Percentiles rank a stretch among this genome's conserved stretches.
Conservation (phyloP, 176 grass and related monocot genomes). For the Carex littledalei region DNA sequence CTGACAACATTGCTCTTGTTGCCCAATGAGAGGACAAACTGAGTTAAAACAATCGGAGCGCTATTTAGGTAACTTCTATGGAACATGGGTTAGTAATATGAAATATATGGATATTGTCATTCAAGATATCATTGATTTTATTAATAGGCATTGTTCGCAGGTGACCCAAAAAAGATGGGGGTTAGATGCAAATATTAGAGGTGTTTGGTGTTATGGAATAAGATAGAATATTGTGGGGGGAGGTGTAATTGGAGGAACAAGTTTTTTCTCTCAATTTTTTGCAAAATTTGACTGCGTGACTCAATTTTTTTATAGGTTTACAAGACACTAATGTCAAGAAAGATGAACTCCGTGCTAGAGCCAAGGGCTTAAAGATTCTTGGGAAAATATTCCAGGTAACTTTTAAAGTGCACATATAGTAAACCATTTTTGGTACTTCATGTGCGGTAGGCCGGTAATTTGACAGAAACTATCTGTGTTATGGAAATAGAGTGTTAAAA, state of each 20-base stretch:
- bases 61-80: neutral
- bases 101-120: neutral
- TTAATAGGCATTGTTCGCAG: neutral
- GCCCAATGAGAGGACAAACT: neutral
- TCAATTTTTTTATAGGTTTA: constrained; percentile 45
- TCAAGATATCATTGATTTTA: neutral
- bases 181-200: neutral
- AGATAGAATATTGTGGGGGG: neutral
- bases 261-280: neutral
- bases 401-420: neutral
- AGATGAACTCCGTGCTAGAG: constrained; percentile 75
- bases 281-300: neutral
- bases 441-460: neutral
- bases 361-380: constrained; percentile 92
- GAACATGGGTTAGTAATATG: neutral
- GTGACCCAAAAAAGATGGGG: neutral
- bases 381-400: constrained; percentile 94
- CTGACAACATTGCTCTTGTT: neutral
- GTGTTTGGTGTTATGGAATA: neutral
- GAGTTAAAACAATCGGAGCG: neutral
- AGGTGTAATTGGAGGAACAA: neutral
- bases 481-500: constrained; percentile 56
- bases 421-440: neutral
- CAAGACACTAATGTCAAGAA: constrained; percentile 63
- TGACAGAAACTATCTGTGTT: neutral